Conservation (phyloP, 208 protist genomes). For the Hexamita inflata region DNA sequence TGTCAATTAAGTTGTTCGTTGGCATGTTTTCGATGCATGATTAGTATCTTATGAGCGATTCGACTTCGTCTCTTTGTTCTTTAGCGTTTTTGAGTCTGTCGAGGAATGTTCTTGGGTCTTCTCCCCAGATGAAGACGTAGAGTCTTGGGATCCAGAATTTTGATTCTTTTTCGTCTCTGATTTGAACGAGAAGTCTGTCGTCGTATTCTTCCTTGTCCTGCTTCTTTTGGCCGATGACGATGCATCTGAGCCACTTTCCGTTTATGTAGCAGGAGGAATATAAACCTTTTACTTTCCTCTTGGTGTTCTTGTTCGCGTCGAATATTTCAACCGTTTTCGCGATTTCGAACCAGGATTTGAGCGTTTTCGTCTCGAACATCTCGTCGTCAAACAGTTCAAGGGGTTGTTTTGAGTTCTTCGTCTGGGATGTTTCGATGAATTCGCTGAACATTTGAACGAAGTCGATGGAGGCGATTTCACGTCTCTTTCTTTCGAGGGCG, state of each 20-base stretch:
- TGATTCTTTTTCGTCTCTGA: background rate
- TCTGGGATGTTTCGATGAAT: background rate
- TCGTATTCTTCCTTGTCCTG: background rate
- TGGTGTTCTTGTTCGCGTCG: background rate
- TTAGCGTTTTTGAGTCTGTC: background rate
- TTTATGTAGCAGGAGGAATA: background rate
- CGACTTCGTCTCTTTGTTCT: background rate
- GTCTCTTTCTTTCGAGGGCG: background rate
- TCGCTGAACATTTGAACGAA: background rate
- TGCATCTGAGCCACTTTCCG: background rate
- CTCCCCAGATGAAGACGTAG: conserved; percentile 25
- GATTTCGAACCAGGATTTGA: background rate
- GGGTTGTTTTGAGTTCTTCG: background rate
- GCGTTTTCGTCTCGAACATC: background rate
- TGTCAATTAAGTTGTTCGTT: background rate
- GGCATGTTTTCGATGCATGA: conserved; percentile 2
- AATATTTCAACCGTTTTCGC: background rate
- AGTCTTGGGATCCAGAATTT: background rate
- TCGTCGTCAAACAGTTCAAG: conserved; percentile 24
- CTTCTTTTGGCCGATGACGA: conserved; percentile 12
- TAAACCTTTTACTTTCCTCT: background rate
- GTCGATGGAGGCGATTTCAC: conserved; percentile 9
- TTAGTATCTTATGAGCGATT: background rate
- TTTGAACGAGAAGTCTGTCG: background rate
- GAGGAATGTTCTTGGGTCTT: background rate